A percentile compares a stretch with the other conserved stretches of the same genome.
phyloP scores from a whole-genome alignment of 2,329 filamentous ascomycete genomes.

The Paraphaeosphaeria sporulosa region DNA sequence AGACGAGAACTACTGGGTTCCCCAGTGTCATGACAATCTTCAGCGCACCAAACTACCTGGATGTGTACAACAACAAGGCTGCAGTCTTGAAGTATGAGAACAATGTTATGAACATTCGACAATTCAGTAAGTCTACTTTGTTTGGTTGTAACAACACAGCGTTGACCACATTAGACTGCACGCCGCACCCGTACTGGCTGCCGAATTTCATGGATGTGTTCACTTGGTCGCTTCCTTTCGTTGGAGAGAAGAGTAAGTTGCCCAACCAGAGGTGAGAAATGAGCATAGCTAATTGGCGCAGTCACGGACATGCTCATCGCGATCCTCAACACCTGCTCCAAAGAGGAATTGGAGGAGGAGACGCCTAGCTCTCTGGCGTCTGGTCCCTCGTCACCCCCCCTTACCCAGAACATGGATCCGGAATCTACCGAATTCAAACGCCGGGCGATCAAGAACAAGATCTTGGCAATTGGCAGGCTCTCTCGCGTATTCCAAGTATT shows the following conservation, averaged over 20 bases:
- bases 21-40: constrained; percentile 99
- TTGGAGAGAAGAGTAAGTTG: constrained; percentile 80
- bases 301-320: constrained; percentile 98
- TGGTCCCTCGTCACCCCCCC: constrained; percentile 77
- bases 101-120: constrained; percentile 99
- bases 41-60: constrained; percentile 97
- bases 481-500: constrained; percentile 98
- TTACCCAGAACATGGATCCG: constrained; percentile 68
- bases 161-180: constrained; percentile 70
- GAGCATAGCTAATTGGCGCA: constrained; percentile 33
- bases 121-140: constrained; percentile 70
- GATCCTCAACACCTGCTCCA: constrained; percentile 98
- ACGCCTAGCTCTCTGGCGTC: constrained; percentile 76
- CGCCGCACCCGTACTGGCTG: constrained; percentile 98
- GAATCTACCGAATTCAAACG: constrained; percentile 94
- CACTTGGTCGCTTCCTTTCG: constrained; percentile 99
- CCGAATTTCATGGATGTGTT: constrained; percentile 99
- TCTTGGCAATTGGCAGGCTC: constrained; percentile 92
- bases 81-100: constrained; percentile 99
- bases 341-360: constrained; percentile 92
- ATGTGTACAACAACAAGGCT: constrained; percentile 99
- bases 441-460: constrained; percentile 99
- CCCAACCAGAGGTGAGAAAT: not conserved
- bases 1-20: constrained; percentile 97
- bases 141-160: not conserved